phyloP scores from a whole-genome alignment of 768 basidiomycete species.

The Phylloporus arenicola region DNA sequence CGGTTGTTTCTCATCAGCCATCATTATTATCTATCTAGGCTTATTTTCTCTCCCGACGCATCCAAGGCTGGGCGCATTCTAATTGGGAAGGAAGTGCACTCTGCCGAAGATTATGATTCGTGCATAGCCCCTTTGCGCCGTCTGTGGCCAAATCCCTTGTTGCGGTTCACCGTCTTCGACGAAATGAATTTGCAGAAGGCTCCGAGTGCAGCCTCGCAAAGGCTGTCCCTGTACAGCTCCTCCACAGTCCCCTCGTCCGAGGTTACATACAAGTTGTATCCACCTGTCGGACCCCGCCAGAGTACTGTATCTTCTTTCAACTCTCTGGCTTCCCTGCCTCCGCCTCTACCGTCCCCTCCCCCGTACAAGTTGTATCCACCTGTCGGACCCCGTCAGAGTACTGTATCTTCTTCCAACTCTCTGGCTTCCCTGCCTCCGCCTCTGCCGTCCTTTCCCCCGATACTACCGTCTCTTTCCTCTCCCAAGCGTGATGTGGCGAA shows the following conservation, averaged over 20 bases:
- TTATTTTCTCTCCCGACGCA: constrained; percentile 66
- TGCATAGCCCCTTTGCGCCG: constrained; percentile 48
- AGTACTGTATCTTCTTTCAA: background rate
- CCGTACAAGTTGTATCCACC: constrained; percentile 1
- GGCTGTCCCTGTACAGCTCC: constrained; percentile 4
- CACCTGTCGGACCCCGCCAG: background rate
- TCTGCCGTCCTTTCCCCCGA: constrained; percentile 4
- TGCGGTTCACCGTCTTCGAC: constrained; percentile 61
- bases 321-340: background rate
- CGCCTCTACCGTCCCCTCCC: constrained; percentile 10
- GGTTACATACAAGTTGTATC: background rate
- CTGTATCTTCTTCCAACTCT: background rate
- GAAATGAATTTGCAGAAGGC: constrained; percentile 37
- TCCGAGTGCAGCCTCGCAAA: constrained; percentile 12
- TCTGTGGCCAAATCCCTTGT: constrained; percentile 51
- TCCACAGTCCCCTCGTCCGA: background rate
- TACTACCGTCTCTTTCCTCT: background rate
- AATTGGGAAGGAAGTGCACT: constrained; percentile 55
- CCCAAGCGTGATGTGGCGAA: background rate
- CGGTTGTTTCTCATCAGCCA: constrained; percentile 63
- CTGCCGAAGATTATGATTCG: constrained; percentile 50
- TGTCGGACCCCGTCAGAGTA: background rate
- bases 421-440: constrained; percentile 5
- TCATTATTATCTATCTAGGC: constrained; percentile 56
- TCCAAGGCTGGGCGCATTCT: constrained; percentile 51